Evolutionary conservation across 306 rosid genomes (phyloP).

Genomic region (Dryas drummondii): DNA sequence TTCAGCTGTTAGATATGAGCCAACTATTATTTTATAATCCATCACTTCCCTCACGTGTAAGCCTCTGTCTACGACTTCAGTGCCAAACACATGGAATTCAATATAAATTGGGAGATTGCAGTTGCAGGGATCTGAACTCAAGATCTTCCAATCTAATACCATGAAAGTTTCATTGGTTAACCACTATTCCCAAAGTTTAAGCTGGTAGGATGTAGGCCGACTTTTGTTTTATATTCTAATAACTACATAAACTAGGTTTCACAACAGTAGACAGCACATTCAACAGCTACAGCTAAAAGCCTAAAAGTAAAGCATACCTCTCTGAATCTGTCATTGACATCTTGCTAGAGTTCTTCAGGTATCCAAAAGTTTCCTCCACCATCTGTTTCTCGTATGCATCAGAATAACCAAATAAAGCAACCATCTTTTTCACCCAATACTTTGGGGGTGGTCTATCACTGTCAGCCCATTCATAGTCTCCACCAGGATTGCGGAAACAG

Average conservation of each 20-base stretch:
- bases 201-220: background rate
- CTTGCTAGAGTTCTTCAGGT: constrained; percentile 36
- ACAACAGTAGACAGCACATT: too few species aligned
- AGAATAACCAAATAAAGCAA: constrained; percentile 71
- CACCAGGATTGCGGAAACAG: constrained; percentile 91
- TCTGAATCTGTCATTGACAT: constrained; percentile 38
- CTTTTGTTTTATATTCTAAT: background rate
- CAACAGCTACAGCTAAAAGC: too few species aligned
- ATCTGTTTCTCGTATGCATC: constrained; percentile 37
- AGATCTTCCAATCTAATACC: background rate
- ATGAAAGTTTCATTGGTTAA: background rate
- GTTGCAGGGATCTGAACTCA: background rate
- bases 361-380: constrained; percentile 34
- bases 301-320: constrained; percentile 44
- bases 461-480: constrained; percentile 97
- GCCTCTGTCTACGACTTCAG: too few species aligned
- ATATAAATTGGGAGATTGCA: background rate
- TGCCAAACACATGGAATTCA: background rate
- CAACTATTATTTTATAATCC: too few species aligned
- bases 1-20: too few species aligned
- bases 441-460: constrained; percentile 81
- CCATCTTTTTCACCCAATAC: constrained; percentile 77
- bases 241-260: background rate
- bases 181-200: background rate
- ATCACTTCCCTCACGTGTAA: too few species aligned